Base-by-base conservation (phyloP, 1,139 yeast species). In the Scheffersomyces stambukii region DNA sequence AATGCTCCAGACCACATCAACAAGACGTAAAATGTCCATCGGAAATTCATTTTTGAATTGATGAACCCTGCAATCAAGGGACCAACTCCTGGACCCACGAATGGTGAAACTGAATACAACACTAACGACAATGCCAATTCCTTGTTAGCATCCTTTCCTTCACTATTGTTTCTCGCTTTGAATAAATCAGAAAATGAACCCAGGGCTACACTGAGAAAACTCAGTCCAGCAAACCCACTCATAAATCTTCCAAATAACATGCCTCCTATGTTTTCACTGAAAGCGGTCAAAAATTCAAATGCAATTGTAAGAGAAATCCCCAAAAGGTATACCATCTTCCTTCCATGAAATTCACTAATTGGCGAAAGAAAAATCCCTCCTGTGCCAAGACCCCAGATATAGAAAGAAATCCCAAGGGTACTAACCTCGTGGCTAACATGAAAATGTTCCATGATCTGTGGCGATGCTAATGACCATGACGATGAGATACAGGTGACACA, bases 21-120 rank as follows among this genome's bases (percentile, higher is more conserved):
- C 36, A 59, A 33, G 22, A 66, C 52, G 70, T 73, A 68, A 38
- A 64, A 64, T 3, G 63, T 54, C 59, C 67, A 57, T 43, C 72
- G 54, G 72, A 75, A 70, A 19, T 29, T 49, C 52, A 52, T 26
- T 28, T 48, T 28, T 8, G 43, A 30, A 29, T 52, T 52, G 12
- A 58, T 43, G 29, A 57, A 54, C 8, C 64, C 64, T 2, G 58
- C 42, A 11, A 58, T 39, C 14, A 59, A 37, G 2, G 64, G 63
- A 4, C 62, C 62, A 8, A 59, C 24, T 0, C 60, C 59, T 1
- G 64, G 64, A 0, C 64, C 64, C 19, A 53, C 43, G 30, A 58
- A 57, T 5, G 63, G 63, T 5, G 57, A 48, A 17, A 46, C 45
- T 2, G 63, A 50, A 32, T 57, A 59, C 13, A 59, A 31, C 3